Conservation (phyloP, 805 yeast genomes). For the Lachancea thermotolerans region DNA sequence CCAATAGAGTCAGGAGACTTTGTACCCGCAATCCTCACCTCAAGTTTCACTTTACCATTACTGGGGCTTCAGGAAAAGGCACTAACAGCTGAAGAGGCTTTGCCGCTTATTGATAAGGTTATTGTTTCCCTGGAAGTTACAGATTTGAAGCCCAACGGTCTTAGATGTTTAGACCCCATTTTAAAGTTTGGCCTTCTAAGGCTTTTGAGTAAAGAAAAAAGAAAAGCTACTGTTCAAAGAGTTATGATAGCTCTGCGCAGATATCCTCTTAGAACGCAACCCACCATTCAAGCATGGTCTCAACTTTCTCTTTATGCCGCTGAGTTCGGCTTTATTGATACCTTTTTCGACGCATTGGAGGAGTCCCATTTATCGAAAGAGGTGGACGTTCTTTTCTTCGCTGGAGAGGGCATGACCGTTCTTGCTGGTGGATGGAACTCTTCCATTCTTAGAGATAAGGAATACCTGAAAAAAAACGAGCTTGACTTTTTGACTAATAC, state of each 20-base stretch:
- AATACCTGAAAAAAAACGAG: constrained; percentile 41
- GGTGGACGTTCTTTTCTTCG: constrained; percentile 65
- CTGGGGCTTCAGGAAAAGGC: not conserved
- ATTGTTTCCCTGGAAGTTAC: not conserved
- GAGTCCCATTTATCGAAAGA: constrained; percentile 62
- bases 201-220: constrained; percentile 10
- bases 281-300: constrained; percentile 50
- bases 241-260: constrained; percentile 31
- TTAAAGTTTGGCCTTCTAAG: constrained; percentile 35
- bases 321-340: constrained; percentile 27
- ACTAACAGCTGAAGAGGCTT: not conserved
- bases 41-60: not conserved
- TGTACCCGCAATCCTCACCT: not conserved
- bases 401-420: constrained; percentile 78
- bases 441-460: constrained; percentile 39
- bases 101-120: not conserved
- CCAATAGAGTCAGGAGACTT: not conserved
- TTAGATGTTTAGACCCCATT: constrained; percentile 28
- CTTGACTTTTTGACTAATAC: not conserved
- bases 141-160: not conserved
- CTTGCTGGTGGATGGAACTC: constrained; percentile 75
- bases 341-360: constrained; percentile 41
- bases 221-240: constrained; percentile 17
- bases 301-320: constrained; percentile 40
- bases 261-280: constrained; percentile 51